A percentile compares a stretch with the other conserved stretches of the same genome.
Conservation (phyloP, 805 yeast species). For the Starmerella powellii region DNA sequence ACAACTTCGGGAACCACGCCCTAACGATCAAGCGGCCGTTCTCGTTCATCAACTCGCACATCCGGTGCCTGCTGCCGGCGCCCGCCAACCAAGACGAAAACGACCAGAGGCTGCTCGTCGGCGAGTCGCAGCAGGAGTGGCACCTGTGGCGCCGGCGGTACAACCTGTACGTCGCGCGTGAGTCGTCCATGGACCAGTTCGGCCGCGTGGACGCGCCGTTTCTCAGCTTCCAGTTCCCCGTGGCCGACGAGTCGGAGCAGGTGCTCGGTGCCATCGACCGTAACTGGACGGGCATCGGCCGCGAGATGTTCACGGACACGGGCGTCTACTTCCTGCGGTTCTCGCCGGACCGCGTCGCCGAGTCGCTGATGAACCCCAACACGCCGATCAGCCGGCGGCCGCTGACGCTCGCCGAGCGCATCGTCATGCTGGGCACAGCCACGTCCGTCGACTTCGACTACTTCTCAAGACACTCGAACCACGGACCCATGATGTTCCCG, state of each 20-base stretch:
- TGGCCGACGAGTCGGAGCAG: slow-evolving; percentile 43
- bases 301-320: slow-evolving; percentile 88
- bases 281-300: slow-evolving; percentile 88
- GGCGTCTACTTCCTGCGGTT: slow-evolving; percentile 7
- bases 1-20: slow-evolving; percentile 28
- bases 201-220: slow-evolving; percentile 83
- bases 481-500: slow-evolving; percentile 10
- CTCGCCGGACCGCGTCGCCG: slow-evolving; percentile 26
- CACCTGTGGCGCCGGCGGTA: slow-evolving; percentile 87
- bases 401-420: slow-evolving; percentile 68
- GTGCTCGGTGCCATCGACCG: slow-evolving; percentile 72
- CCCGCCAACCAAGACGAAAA: slow-evolving; percentile 13
- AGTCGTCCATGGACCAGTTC: slow-evolving; percentile 52
- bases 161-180: slow-evolving; percentile 47
- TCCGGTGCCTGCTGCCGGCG: slow-evolving; percentile 54
- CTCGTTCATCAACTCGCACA: slow-evolving; percentile 77
- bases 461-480: slow-evolving; percentile 78
- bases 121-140: slow-evolving; percentile 88
- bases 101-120: slow-evolving; percentile 44
- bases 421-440: slow-evolving; percentile 74
- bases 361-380: slow-evolving; percentile 15
- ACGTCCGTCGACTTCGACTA: slow-evolving; percentile 91
- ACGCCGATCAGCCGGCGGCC: slow-evolving; percentile 17
- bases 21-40: slow-evolving; percentile 62
- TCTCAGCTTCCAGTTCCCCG: slow-evolving; percentile 75